A percentile compares a stretch with the other conserved stretches of the same genome.
Evolutionary conservation across 176 grass and related monocot species (phyloP).

Genomic region (Guadua angustifolia): DNA sequence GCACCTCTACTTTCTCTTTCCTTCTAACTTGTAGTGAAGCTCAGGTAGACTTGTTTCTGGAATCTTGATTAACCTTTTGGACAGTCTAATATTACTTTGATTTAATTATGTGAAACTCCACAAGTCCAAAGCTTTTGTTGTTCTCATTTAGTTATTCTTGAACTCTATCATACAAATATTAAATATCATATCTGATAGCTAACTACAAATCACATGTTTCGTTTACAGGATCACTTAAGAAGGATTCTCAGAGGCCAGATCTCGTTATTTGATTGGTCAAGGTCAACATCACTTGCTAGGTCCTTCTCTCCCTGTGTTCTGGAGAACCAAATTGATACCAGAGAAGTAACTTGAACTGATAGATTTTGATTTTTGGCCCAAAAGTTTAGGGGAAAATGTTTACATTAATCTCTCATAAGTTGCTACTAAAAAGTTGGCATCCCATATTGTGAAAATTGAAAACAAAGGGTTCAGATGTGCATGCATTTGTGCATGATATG

Average conservation of each 20-base stretch:
- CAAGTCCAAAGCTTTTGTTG: conserved; percentile 19
- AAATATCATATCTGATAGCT: conserved; percentile 28
- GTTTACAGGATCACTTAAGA: conserved; percentile 89
- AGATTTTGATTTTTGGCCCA: conserved; percentile 1
- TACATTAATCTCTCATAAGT: neutral
- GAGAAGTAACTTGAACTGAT: conserved; percentile 62
- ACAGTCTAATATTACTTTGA: conserved; percentile 32
- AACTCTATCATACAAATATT: neutral
- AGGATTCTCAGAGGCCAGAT: conserved; percentile 97
- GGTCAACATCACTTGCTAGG: conserved; percentile 85
- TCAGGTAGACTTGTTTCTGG: neutral
- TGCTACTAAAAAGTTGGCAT: no score
- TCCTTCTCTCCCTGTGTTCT: conserved; percentile 61
- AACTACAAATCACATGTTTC: conserved; percentile 30
- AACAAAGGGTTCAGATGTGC: no score
- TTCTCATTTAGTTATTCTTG: conserved; percentile 16
- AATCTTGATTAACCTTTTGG: conserved; percentile 20
- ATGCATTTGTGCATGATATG: no score
- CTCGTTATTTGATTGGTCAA: conserved; percentile 98
- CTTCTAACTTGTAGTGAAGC: conserved; percentile 18
- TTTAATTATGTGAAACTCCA: conserved; percentile 35
- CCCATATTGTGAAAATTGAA: no score
- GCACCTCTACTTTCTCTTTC: conserved; percentile 16
- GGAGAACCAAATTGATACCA: conserved; percentile 95
- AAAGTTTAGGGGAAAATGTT: neutral